phyloP scores from a whole-genome alignment of 2,329 filamentous ascomycete species.

The Aspergillus persii region DNA sequence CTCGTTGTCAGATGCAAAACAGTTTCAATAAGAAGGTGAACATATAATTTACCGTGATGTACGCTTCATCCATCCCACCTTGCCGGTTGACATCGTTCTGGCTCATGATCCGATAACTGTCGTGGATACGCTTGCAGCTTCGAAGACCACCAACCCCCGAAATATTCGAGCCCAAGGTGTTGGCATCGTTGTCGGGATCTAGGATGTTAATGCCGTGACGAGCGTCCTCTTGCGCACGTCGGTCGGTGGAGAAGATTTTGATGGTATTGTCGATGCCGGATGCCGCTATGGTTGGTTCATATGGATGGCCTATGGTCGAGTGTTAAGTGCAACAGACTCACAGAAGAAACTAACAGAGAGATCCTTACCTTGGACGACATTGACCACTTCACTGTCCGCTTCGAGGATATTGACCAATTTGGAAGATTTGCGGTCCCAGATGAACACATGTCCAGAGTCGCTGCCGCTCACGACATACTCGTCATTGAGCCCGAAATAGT shows the following conservation, averaged over 20 bases:
- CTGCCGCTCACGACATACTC: slow-evolving; percentile 68
- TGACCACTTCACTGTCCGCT: slow-evolving; percentile 68
- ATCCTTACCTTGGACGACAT: slow-evolving; percentile 60
- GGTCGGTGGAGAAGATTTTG: slow-evolving; percentile 66
- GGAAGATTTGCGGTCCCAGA: slow-evolving; percentile 64
- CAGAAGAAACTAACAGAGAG: not conserved
- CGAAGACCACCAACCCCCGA: slow-evolving; percentile 46
- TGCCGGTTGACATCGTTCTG: slow-evolving; percentile 61
- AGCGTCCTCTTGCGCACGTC: slow-evolving; percentile 56
- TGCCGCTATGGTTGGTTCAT: slow-evolving; percentile 64
- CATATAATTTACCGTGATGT: slow-evolving; percentile 50
- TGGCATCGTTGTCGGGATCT: slow-evolving; percentile 44
- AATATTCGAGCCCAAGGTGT: slow-evolving; percentile 29
- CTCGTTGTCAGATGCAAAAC: slow-evolving; percentile 11
- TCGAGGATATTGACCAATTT: slow-evolving; percentile 64
- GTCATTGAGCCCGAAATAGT: slow-evolving; percentile 65
- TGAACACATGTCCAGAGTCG: slow-evolving; percentile 66
- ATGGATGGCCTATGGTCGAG: slow-evolving; percentile 55
- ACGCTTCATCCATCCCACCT: slow-evolving; percentile 57
- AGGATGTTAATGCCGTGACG: slow-evolving; percentile 58
- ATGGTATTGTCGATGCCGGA: slow-evolving; percentile 67
- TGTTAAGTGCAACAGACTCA: slow-evolving; percentile 11
- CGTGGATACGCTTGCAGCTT: slow-evolving; percentile 59
- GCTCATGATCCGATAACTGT: slow-evolving; percentile 60
- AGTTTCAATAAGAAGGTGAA: not conserved